Evolutionary conservation across 192 early-diverging fungal species (phyloP), one percentile per base, ranked within the genome.

Genomic region (Mortierella alpina): DNA sequence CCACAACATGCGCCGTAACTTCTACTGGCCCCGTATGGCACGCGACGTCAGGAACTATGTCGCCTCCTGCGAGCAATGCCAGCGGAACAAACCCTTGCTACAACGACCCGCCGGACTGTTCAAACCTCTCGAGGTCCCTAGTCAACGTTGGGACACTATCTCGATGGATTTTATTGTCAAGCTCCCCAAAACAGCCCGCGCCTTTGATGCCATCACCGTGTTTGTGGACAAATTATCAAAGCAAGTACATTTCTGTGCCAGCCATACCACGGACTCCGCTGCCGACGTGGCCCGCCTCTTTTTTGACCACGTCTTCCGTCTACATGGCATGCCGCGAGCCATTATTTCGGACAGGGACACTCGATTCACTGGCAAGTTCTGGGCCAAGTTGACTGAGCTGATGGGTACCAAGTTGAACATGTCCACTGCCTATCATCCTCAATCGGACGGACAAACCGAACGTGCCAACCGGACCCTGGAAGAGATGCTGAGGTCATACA

Each of bases 291-390:
- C 8, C 8, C 73, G 57, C 11, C 67, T 59, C 12, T 74, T 50
- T 22, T 74, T 74, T n/a, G 12, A 48, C 45, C 14, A 48, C 0
- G 50, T 88, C 2, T 78, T 83, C 49, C 41, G 58, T 0, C 62
- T 59, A 4, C 71, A 80, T 72, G 84, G 85, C 1, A 14, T 90
- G 22, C 88, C 87, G 1, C 1, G 41, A 7, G 56, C 50, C n/a
- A 86, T 89, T 20, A 45, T 89, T 9, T 86, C 84, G 1, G 88
- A 90, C 63, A 18, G 82, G 1, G 85, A 77, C 54, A 53, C 83
- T 7, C 57, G 51, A 4, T 90, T 90, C 50, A 83, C 72, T 0
- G 82, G 79, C 17, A 23, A 41, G 0, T 88, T 90, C 59, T 86
- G 80, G 76, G 56, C 68, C 20, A 5, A 15, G 1, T 23, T 90